These are phyloP conservation scores for Nakazawaea molendinolei DNA, from an alignment of 805 yeast species.

Conservation along the genomic window DNA sequence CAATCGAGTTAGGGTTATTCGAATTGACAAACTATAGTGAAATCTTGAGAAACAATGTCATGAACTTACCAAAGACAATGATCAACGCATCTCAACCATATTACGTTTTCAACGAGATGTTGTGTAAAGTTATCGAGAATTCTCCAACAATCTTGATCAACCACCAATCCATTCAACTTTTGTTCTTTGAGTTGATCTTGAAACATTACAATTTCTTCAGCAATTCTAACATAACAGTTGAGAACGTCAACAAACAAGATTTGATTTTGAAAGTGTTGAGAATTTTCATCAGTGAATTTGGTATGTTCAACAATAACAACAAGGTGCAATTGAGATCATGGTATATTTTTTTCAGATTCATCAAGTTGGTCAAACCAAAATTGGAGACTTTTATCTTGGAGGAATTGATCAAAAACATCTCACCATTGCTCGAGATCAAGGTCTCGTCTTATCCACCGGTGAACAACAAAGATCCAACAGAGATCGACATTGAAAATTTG, in stretches of 20 bases:
- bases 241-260: constrained; percentile 35
- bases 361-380: constrained; percentile 68
- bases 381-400: constrained; percentile 44
- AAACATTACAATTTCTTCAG: constrained; percentile 65
- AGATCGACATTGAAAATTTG: constrained; percentile 32
- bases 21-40: constrained; percentile 79
- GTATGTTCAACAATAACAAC: constrained; percentile 67
- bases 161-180: constrained; percentile 78
- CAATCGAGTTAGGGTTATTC: constrained; percentile 77
- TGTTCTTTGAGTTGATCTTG: constrained; percentile 78
- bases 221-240: constrained; percentile 33
- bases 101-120: constrained; percentile 52
- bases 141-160: constrained; percentile 37
- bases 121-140: constrained; percentile 36
- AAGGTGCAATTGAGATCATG: constrained; percentile 82
- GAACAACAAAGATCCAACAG: constrained; percentile 26
- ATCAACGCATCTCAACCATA: constrained; percentile 62
- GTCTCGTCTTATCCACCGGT: constrained; percentile 25
- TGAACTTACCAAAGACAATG: constrained; percentile 62
- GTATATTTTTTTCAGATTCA: constrained; percentile 81
- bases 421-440: constrained; percentile 57
- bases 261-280: constrained; percentile 61
- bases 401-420: constrained; percentile 51
- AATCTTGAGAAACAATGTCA: constrained; percentile 67
- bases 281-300: constrained; percentile 73